Conservation (phyloP, 1,284 basidiomycete genomes). For the Cerrena zonata region DNA sequence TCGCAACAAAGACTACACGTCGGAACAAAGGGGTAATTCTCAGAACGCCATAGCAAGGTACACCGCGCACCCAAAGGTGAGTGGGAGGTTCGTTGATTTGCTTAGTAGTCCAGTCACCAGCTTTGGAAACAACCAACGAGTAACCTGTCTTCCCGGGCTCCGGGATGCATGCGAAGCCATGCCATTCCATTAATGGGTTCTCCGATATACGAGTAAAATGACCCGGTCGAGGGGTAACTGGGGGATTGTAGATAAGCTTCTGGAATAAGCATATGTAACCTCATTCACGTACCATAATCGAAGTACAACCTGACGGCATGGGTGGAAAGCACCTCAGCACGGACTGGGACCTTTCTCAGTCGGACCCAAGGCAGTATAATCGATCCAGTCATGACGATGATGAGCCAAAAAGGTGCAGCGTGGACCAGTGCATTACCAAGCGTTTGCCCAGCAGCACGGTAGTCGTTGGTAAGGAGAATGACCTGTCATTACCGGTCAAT, state of each 20-base stretch:
- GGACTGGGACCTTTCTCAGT: slow-evolving; percentile 49
- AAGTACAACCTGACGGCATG: slow-evolving; percentile 56
- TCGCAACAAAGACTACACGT: slow-evolving; percentile 54
- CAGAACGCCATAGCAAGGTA: slow-evolving; percentile 55
- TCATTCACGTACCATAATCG: slow-evolving; percentile 40
- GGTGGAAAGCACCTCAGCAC: slow-evolving; percentile 46
- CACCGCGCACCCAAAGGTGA: slow-evolving; percentile 53
- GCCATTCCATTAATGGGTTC: slow-evolving; percentile 54
- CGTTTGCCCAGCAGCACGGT: slow-evolving; percentile 33
- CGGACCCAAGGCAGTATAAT: slow-evolving; percentile 51
- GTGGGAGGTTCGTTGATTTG: slow-evolving; percentile 48
- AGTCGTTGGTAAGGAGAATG: slow-evolving; percentile 49
- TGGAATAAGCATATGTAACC: background rate
- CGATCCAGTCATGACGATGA: slow-evolving; percentile 44
- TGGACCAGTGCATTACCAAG: slow-evolving; percentile 41
- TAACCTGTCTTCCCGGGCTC: slow-evolving; percentile 49
- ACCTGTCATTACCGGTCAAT: slow-evolving; percentile 29
- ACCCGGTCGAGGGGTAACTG: slow-evolving; percentile 44
- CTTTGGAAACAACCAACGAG: slow-evolving; percentile 51
- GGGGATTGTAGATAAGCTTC: slow-evolving; percentile 7
- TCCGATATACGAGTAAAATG: slow-evolving; percentile 52
- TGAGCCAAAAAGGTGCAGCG: slow-evolving; percentile 50
- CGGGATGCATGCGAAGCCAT: slow-evolving; percentile 52
- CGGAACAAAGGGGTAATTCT: slow-evolving; percentile 53
- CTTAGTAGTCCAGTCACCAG: slow-evolving; percentile 57